A percentile compares a stretch with the other conserved stretches of the same genome.
Conservation (phyloP, 1,284 basidiomycete species). For the Paramarasmius palmivorus region DNA sequence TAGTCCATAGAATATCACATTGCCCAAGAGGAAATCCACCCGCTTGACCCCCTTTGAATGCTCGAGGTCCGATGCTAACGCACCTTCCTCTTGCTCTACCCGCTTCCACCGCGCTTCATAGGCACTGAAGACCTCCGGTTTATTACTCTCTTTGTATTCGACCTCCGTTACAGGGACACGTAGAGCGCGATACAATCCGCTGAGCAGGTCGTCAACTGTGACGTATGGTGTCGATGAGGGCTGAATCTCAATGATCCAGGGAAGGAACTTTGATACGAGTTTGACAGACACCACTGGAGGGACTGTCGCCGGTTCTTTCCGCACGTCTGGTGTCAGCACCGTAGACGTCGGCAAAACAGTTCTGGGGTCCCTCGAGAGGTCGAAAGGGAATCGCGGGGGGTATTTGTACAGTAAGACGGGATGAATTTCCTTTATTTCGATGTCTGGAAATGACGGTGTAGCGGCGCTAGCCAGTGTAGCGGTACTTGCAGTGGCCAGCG, state of each 20-base stretch:
- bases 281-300: conserved; percentile 2
- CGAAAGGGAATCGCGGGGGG: not conserved
- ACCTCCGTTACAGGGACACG: not conserved
- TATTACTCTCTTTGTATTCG: not conserved
- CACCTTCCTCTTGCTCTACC: not conserved
- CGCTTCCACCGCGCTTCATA: conserved; percentile 2
- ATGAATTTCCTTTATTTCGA: conserved; percentile 2
- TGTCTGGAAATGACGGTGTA: too few species aligned
- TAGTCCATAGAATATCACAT: not conserved
- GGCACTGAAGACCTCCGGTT: not conserved
- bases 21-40: conserved; percentile 7
- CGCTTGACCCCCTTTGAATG: not conserved
- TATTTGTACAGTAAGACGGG: not conserved
- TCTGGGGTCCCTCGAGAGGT: conserved; percentile 6
- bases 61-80: not conserved
- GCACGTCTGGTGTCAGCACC: not conserved
- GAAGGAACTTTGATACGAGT: conserved; percentile 2
- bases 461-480: too few species aligned
- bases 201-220: conserved; percentile 8
- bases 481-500: too few species aligned
- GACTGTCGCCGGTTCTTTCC: conserved; percentile 4
- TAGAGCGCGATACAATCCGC: conserved; percentile 7
- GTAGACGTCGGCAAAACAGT: not conserved
- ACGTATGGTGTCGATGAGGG: conserved; percentile 2
- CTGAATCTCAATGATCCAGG: conserved; percentile 7